Evolutionary conservation across 352 stramenopile species (phyloP).

Genomic region (Globisporangium nodosum): DNA sequence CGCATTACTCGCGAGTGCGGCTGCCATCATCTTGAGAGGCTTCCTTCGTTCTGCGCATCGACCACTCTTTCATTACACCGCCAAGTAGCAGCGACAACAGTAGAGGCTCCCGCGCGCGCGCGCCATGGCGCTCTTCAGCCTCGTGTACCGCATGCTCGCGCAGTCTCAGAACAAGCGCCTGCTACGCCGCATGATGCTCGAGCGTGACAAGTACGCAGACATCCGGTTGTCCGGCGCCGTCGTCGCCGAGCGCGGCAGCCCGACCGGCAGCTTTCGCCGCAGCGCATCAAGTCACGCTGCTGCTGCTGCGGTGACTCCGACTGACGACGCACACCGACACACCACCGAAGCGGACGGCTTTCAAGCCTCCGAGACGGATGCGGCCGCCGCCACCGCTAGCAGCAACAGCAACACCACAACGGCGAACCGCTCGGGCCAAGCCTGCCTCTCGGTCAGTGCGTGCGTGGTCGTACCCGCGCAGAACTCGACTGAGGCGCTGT

Average conservation of each 20-base stretch:
- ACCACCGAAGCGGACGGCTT: neutral
- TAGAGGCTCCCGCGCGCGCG: neutral
- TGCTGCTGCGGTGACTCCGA: too few species aligned
- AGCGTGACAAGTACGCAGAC: slow-evolving; percentile 13
- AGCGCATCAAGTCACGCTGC: neutral
- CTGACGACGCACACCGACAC: too few species aligned
- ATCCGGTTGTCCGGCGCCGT: slow-evolving; percentile 10
- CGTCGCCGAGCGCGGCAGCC: slow-evolving; percentile 1
- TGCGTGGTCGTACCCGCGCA: slow-evolving; percentile 12
- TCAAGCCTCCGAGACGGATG: neutral
- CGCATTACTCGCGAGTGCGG: neutral
- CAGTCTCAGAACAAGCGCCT: slow-evolving; percentile 13
- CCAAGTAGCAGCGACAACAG: neutral
- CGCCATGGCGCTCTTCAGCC: slow-evolving; percentile 11
- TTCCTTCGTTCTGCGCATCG: neutral
- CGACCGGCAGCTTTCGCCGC: neutral
- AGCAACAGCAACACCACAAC: neutral
- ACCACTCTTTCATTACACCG: neutral
- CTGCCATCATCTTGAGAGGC: neutral
- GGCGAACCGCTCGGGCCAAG: neutral
- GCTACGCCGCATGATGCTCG: slow-evolving; percentile 13
- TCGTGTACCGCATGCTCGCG: slow-evolving; percentile 12
- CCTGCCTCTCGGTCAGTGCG: slow-evolving; percentile 11
- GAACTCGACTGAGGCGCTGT: slow-evolving; percentile 5
- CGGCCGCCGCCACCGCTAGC: neutral